Evolutionary conservation across 148 eudicot genomes (phyloP).

Genomic region (Cornus kousa): DNA sequence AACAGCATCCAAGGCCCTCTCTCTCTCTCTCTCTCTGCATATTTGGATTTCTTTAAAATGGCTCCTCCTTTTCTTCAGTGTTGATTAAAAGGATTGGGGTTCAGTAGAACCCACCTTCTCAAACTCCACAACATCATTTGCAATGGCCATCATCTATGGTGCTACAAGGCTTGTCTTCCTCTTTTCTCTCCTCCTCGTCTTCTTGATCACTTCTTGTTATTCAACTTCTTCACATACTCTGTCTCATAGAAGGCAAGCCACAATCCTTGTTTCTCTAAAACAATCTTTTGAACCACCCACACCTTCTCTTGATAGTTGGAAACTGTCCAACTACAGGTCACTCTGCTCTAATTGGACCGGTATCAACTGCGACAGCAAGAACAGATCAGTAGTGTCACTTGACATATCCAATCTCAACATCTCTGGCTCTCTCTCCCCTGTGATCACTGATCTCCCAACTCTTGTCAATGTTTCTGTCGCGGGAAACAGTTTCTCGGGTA

Average conservation of each 20-base stretch:
- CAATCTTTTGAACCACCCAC: constrained; percentile 25
- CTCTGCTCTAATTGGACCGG: constrained; percentile 38
- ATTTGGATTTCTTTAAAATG: neutral
- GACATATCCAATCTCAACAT: constrained; percentile 51
- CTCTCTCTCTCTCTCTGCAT: neutral
- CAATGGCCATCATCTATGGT: constrained; percentile 17
- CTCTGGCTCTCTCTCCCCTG: constrained; percentile 43
- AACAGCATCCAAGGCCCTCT: constrained; percentile 10
- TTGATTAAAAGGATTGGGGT: neutral
- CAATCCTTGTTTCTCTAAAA: constrained; percentile 40
- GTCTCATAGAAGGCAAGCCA: constrained; percentile 39
- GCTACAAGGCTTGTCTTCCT: constrained; percentile 16
- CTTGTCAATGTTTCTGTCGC: constrained; percentile 35
- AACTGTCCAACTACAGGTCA: constrained; percentile 24
- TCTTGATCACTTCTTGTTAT: constrained; percentile 16
- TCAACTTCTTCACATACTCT: constrained; percentile 18
- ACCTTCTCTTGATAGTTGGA: constrained; percentile 23
- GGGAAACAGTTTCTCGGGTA: constrained; percentile 33
- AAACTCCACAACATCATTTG: constrained; percentile 8
- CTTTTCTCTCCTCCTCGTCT: constrained; percentile 21
- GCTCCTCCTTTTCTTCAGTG: constrained; percentile 3
- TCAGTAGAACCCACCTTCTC: constrained; percentile 1
- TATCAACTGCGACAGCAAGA: constrained; percentile 27
- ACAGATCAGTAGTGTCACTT: constrained; percentile 25
- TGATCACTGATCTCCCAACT: constrained; percentile 30